Evolutionary conservation across 106 monocot genomes (phyloP), one percentile per base, ranked within the genome.

Genomic region (Dioscorea dumetorum): DNA sequence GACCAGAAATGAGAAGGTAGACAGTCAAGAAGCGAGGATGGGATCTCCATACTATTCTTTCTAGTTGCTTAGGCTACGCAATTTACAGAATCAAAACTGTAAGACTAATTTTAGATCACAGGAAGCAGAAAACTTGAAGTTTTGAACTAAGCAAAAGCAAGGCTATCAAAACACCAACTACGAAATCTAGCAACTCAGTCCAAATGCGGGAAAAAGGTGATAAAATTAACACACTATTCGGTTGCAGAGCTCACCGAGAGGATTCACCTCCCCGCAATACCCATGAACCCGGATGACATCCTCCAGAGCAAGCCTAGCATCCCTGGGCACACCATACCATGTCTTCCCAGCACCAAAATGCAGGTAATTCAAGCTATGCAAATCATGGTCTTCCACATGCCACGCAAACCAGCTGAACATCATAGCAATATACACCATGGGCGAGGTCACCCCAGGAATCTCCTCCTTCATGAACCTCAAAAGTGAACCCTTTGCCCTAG

Each of bases 371-470:
- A 94, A 63, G 78, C 94, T 87, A 54, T 94, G 90, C 22, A 94
- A 76, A 62, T 94, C 94, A 68, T 94, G 94, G 62, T 94, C 94
- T 73, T 94, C 90, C 24, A 87, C 86, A 74, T 90, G 86, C 94
- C 94, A 94, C 3, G 94, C 94, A 68, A 87, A 94, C 94, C 94
- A 94, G 59, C 94, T 94, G 60, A 90, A 94, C 89, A 94, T 73
- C 84, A 84, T 90, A 24, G 83, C 94, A 14, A 94, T 79, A 62
- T 94, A 90, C 18, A 90, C 70, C 90, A 94, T 87, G 16, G 94
- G 94, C 32, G 94, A 87, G 14, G 89, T 90, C 60, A 94, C 94
- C 8, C 94, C 94, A 22, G 81, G 84, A 33, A 94, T 90, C 57
- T 94, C 94, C 73, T 90, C 94, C 79, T 76, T 79, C 84, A 94